Conservation (phyloP, 2,329 filamentous ascomycete genomes). For the Cercospora sesami region DNA sequence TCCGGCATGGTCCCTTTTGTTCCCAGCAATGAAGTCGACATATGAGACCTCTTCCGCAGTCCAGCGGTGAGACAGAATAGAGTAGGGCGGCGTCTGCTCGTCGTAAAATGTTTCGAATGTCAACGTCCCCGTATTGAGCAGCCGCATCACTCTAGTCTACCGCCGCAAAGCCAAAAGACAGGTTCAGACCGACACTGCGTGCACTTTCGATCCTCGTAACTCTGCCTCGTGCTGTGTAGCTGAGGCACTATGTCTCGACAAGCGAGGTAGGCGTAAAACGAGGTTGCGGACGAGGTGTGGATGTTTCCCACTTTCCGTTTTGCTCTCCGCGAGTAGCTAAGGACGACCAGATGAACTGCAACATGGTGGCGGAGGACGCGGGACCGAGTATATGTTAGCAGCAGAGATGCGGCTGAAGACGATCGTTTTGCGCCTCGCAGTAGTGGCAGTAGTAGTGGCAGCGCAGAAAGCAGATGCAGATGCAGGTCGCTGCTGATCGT, state of each 20-base stretch:
- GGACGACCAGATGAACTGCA: background rate
- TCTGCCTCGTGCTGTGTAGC: no score
- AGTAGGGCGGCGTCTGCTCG: conserved; percentile 24
- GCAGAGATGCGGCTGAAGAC: background rate
- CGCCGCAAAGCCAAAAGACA: no score
- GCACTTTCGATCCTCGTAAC: no score
- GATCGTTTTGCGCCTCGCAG: background rate
- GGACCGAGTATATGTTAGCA: background rate
- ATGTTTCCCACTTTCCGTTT: no score
- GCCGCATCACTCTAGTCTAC: conserved; percentile 23
- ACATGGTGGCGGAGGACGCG: background rate
- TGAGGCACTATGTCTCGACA: no score
- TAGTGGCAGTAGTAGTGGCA: background rate
- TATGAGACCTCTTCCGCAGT: conserved; percentile 24
- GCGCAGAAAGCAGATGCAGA: background rate
- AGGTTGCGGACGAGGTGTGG: no score
- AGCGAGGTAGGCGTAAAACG: no score
- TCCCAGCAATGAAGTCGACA: conserved; percentile 19
- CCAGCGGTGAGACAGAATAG: conserved; percentile 35
- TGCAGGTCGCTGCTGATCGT: background rate
- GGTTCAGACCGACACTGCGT: background rate
- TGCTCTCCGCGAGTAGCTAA: no score
- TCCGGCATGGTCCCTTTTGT: conserved; percentile 2
- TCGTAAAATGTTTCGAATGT: conserved; percentile 27
- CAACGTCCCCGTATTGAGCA: conserved; percentile 27